These are phyloP conservation scores for Pugionium cornutum DNA, from an alignment of 345 rosid species.

Conservation along the genomic window DNA sequence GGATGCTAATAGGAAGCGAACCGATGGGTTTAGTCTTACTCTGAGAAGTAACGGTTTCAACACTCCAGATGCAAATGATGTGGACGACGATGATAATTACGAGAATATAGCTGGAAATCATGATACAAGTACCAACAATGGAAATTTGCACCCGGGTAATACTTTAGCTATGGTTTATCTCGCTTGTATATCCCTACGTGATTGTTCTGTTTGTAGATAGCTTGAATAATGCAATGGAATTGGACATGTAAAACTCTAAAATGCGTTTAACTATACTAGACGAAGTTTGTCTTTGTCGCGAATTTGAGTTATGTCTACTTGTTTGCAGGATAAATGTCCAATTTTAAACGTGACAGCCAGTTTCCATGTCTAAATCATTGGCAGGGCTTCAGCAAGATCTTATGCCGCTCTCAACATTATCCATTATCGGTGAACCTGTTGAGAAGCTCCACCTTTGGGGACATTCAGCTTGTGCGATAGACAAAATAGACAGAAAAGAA, in stretches of 20 bases:
- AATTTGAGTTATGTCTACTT: conserved; percentile 42
- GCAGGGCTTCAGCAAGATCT: conserved; percentile 56
- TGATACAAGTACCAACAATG: conserved; percentile 33
- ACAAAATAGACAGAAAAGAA: conserved; percentile 28
- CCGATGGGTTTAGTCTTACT: conserved; percentile 56
- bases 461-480: conserved; percentile 65
- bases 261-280: not conserved
- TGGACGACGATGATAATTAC: conserved; percentile 33
- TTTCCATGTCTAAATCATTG: conserved; percentile 77
- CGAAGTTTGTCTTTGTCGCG: conserved; percentile 17
- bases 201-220: not conserved
- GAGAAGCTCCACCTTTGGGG: conserved; percentile 94
- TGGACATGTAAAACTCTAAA: not conserved
- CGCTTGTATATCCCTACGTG: not conserved
- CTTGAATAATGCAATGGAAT: conserved; percentile 2
- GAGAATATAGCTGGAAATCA: conserved; percentile 30
- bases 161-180: conserved; percentile 1
- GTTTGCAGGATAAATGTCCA: conserved; percentile 63
- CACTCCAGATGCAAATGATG: conserved; percentile 18
- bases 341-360: conserved; percentile 56
- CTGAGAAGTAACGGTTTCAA: conserved; percentile 45
- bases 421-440: conserved; percentile 56
- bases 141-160: conserved; percentile 45
- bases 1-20: conserved; percentile 76
- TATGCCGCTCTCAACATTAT: conserved; percentile 45